Percentiles rank a stretch among this genome's conserved stretches.
These are phyloP conservation scores for Paramecium sonneborni DNA, from an alignment of 73 alveolate genomes.

Conservation along the genomic window DNA sequence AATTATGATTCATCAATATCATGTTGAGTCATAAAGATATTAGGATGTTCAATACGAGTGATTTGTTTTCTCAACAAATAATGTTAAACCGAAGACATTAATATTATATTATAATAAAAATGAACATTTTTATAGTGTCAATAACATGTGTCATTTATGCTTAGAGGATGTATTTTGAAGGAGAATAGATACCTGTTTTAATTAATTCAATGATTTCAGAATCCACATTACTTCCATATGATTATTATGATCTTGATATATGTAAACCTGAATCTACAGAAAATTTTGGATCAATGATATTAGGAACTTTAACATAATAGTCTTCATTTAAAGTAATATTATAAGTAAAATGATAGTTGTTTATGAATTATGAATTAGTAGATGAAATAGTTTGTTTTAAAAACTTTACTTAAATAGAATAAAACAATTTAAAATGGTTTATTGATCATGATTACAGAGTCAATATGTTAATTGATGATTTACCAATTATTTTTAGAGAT, in stretches of 20 bases:
- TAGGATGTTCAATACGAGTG: not conserved
- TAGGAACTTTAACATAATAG: slow-evolving; percentile 57
- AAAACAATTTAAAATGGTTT: slow-evolving; percentile 61
- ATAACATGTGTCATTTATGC: not conserved
- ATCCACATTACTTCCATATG: slow-evolving; percentile 68
- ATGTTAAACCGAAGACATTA: not conserved
- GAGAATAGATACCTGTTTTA: not conserved
- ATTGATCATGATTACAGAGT: slow-evolving; percentile 67
- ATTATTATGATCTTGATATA: slow-evolving; percentile 55
- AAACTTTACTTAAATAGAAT: not conserved
- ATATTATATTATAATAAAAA: not conserved
- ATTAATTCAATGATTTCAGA: slow-evolving; percentile 49
- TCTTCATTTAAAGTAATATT: slow-evolving; percentile 51
- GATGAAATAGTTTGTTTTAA: not conserved
- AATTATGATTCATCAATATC: slow-evolving; percentile 5
- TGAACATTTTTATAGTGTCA: not conserved
- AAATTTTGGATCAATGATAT: slow-evolving; percentile 52
- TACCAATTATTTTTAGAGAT: not conserved
- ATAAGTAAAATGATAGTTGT: not conserved
- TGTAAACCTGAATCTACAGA: slow-evolving; percentile 46
- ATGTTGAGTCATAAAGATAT: slow-evolving; percentile 34
- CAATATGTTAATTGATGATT: slow-evolving; percentile 56
- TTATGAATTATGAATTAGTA: not conserved
- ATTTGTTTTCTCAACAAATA: not conserved
- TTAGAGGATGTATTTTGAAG: not conserved